Evolutionary conservation across 495 filamentous ascomycete species (phyloP).

Genomic region (Aspergillus ellipticus): DNA sequence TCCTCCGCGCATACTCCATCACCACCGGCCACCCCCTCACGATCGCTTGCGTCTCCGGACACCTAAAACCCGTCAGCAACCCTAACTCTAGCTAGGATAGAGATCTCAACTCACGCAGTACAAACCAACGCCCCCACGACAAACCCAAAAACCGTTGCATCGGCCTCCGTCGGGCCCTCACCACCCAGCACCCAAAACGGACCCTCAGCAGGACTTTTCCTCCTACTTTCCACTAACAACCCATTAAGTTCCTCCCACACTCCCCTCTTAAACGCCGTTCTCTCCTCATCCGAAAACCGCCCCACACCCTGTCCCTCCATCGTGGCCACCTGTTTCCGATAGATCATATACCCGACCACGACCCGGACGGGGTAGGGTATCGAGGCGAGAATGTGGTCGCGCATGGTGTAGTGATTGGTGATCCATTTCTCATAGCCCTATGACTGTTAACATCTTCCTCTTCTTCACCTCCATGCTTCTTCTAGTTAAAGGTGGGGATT

Average conservation of each 20-base stretch:
- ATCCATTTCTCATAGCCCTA: constrained; percentile 44
- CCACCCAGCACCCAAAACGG: constrained; percentile 59
- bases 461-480: background rate
- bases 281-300: constrained; percentile 48
- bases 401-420: constrained; percentile 60
- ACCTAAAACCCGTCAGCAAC: constrained; percentile 24
- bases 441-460: background rate
- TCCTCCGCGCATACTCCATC: constrained; percentile 53
- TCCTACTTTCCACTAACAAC: constrained; percentile 26
- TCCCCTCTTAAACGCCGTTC: constrained; percentile 37
- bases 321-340: constrained; percentile 36
- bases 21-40: constrained; percentile 46
- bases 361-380: constrained; percentile 51
- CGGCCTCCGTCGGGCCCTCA: constrained; percentile 51
- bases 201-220: constrained; percentile 3
- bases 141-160: constrained; percentile 56
- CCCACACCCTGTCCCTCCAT: constrained; percentile 55
- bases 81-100: too few species aligned
- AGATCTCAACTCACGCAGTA: constrained; percentile 54
- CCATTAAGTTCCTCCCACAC: constrained; percentile 51
- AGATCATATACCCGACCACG: constrained; percentile 49
- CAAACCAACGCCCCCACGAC: constrained; percentile 46
- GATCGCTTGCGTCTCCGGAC: constrained; percentile 40
- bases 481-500: background rate
- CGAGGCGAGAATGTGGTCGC: constrained; percentile 43